A percentile compares a stretch with the other conserved stretches of the same genome.
Evolutionary conservation across 1,284 basidiomycete species (phyloP).

Genomic region (Gastroboletus turbinatus): DNA sequence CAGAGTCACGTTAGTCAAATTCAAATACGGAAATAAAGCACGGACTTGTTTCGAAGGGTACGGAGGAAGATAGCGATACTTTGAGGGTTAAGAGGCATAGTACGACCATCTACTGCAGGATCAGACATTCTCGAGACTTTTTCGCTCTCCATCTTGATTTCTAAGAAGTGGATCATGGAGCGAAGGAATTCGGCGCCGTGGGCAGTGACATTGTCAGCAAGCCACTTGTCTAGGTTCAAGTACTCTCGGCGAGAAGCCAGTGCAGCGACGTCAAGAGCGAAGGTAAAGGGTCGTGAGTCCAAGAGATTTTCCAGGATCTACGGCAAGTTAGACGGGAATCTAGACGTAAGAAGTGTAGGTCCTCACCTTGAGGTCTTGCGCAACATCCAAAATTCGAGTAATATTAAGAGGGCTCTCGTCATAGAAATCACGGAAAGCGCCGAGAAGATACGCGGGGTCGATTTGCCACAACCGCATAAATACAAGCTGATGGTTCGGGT

Average conservation of each 20-base stretch:
- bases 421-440: slow-evolving; percentile 90
- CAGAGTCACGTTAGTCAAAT: not conserved
- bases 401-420: slow-evolving; percentile 92
- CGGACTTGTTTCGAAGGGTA: slow-evolving; percentile 78
- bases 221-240: slow-evolving; percentile 95
- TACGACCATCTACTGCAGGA: slow-evolving; percentile 73
- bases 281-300: slow-evolving; percentile 83
- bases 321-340: slow-evolving; percentile 1
- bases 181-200: slow-evolving; percentile 88
- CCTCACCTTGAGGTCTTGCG: slow-evolving; percentile 88
- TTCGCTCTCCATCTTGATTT: slow-evolving; percentile 90
- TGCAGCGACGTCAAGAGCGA: slow-evolving; percentile 91
- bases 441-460: slow-evolving; percentile 81
- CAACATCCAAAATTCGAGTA: slow-evolving; percentile 92
- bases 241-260: slow-evolving; percentile 92
- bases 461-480: slow-evolving; percentile 96
- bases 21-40: slow-evolving; percentile 15
- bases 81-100: slow-evolving; percentile 80
- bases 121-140: slow-evolving; percentile 78
- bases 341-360: not conserved
- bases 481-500: slow-evolving; percentile 93
- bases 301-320: slow-evolving; percentile 90
- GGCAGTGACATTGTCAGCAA: slow-evolving; percentile 80
- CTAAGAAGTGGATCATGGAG: slow-evolving; percentile 84
- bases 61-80: slow-evolving; percentile 92